Evolutionary conservation across 306 rosid genomes (phyloP), one percentile per base, ranked within the genome.

Genomic region (Luffa acutangula): DNA sequence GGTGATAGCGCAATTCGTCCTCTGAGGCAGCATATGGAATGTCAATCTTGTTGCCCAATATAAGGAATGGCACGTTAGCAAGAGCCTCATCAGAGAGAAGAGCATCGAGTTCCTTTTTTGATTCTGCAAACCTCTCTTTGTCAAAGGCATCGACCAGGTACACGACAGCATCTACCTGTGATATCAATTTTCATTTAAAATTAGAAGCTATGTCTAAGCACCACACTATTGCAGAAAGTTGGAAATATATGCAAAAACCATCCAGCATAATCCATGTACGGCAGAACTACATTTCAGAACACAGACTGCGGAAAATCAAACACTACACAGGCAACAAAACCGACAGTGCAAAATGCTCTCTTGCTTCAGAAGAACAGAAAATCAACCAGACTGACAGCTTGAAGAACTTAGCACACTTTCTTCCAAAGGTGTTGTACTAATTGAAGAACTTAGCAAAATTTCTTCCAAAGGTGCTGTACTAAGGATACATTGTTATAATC

Each of bases 11-110:
- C 76, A 85, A 67, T 76, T 85, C 87, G 21, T 81, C 87, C 69
- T 85, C 87, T 6, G 87, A 81, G 74, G 87, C 85, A 57, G 87
- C 87, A 59, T 79, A 75, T 57, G 87, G 81, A 48, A 81, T 58
- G 78, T 85, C 87, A 25, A 85, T 85, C 85, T 85, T 85, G 76
- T 85, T 85, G 75, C 87, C 87, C 71, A 85, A 78, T 36, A 85
- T 73, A 11, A 85, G 83, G 78, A 85, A 85, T 6, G 87, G 87
- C 20, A 81, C 87, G 2, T 3, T 79, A 34, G 87, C 81, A 9
- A 85, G 85, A 21, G 85, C 56, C 39, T 85, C 87, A 41, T 85
- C 87, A n/a, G 87, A 85, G 63, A 85, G 83, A n/a, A 85, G 87
- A 2, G 85, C 85, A 58, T 85, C 87, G 1, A 85, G 79, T 52